These are phyloP conservation scores for Tubosaeta sp. DNA, from an alignment of 768 basidiomycete species.

Conservation along the genomic window DNA sequence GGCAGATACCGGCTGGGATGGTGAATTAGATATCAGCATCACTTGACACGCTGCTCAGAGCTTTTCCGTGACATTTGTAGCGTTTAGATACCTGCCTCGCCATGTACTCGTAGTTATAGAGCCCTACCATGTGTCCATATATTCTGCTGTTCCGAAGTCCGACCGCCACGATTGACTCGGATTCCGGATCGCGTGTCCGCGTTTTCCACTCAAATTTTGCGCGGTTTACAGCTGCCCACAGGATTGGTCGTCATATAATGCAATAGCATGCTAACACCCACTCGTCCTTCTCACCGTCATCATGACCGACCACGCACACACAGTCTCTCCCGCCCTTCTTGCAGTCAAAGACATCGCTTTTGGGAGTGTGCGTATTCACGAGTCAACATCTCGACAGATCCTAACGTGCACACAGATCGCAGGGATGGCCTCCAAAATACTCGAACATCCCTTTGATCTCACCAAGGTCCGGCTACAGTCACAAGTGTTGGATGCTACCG, in stretches of 20 bases:
- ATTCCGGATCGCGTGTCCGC: conserved; percentile 5
- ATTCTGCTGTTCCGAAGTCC: conserved; percentile 9
- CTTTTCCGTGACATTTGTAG: not conserved
- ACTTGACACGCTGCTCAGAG: too few relatives aligned
- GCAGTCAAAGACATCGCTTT: conserved; percentile 49
- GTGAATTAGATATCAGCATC: not conserved
- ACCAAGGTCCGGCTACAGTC: conserved; percentile 93
- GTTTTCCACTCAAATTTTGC: conserved; percentile 16
- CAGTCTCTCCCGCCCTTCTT: conserved; percentile 13
- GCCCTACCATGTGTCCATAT: too few relatives aligned
- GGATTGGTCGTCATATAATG: conserved; percentile 26
- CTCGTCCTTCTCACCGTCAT: not conserved
- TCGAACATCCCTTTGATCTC: conserved; percentile 95
- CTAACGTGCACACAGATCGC: conserved; percentile 49
- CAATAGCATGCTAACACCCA: conserved; percentile 14
- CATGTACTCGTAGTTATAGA: too few relatives aligned
- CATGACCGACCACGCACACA: conserved; percentile 22
- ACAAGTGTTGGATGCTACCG: conserved; percentile 70
- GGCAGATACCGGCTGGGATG: conserved; percentile 28
- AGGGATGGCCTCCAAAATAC: conserved; percentile 79
- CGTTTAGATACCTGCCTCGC: too few relatives aligned
- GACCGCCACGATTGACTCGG: conserved; percentile 5
- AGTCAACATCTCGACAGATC: not conserved
- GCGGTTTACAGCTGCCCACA: conserved; percentile 15
- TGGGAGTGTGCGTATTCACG: conserved; percentile 46